phyloP scores from a whole-genome alignment of 257 asterid genomes.

The Pogostemon cablin region DNA sequence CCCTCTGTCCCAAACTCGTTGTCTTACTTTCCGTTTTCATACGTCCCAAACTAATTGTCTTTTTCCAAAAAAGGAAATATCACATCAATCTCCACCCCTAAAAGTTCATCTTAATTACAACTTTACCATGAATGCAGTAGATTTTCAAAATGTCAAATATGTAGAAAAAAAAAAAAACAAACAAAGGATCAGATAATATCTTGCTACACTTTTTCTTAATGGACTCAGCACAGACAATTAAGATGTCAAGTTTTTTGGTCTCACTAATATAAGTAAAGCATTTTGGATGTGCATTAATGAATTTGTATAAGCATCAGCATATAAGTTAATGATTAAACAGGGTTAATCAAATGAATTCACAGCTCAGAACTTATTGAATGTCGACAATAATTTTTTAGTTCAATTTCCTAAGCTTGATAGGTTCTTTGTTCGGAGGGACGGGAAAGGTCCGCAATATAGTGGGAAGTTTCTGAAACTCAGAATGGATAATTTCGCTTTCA shows the following conservation, averaged over 20 bases:
- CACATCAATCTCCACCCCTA: too few relatives aligned
- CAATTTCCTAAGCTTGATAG: neutral
- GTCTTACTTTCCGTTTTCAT: too few relatives aligned
- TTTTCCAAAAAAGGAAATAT: too few relatives aligned
- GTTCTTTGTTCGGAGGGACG: slow-evolving; percentile 8
- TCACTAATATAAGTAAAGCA: neutral
- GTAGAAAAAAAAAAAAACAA: neutral
- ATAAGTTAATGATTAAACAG: slow-evolving; percentile 7
- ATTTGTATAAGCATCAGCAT: neutral
- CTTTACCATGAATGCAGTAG: too few relatives aligned
- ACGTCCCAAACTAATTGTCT: too few relatives aligned
- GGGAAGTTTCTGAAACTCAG: slow-evolving; percentile 6
- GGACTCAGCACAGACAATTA: neutral
- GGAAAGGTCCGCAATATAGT: neutral
- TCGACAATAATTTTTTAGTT: neutral
- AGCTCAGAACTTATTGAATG: slow-evolving; percentile 1
- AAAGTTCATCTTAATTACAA: too few relatives aligned
- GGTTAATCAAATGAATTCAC: neutral
- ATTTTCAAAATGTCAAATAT: neutral
- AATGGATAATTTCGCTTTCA: neutral
- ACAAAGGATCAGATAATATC: slow-evolving; percentile 1
- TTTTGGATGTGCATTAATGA: slow-evolving; percentile 2
- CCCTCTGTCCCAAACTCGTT: too few relatives aligned
- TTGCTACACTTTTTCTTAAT: neutral
- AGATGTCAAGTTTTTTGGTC: slow-evolving; percentile 2